Evolutionary conservation across 441 rosid genomes (phyloP).

Genomic region (Pelargonium citronellum): DNA sequence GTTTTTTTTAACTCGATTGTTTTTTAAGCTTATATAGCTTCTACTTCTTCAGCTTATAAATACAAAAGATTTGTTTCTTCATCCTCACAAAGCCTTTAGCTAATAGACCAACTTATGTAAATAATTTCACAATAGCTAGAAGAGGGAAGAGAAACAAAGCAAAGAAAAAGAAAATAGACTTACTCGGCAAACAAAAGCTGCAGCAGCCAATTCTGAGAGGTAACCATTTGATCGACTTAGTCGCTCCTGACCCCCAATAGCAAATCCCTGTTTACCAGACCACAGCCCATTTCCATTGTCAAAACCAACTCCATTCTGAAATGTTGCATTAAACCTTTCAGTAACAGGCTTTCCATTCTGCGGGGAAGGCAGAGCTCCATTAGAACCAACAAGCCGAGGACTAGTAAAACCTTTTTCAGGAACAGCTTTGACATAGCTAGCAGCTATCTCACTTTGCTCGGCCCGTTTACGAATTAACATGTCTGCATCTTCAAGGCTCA

Average conservation of each 20-base stretch:
- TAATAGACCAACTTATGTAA: not conserved
- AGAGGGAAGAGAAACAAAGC: not conserved
- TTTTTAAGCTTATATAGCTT: not conserved
- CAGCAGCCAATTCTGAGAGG: conserved; percentile 89
- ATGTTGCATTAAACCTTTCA: conserved; percentile 38
- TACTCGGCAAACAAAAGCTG: conserved; percentile 90
- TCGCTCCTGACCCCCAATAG: conserved; percentile 86
- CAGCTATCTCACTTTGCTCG: conserved; percentile 86
- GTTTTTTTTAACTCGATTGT: not conserved
- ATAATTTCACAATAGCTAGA: not conserved
- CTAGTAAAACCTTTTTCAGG: conserved; percentile 45
- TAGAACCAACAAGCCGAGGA: conserved; percentile 36
- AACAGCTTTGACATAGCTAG: conserved; percentile 82
- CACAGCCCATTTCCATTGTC: conserved; percentile 71
- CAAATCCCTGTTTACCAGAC: conserved; percentile 89
- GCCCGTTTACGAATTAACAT: conserved; percentile 68
- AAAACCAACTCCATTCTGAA: conserved; percentile 87
- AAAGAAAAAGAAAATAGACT: conserved; percentile 24
- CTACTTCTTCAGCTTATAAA: not conserved
- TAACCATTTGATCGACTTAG: conserved; percentile 70
- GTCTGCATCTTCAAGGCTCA: conserved; percentile 89
- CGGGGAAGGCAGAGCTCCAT: conserved; percentile 27
- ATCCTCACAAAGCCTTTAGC: not conserved
- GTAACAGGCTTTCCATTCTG: conserved; percentile 39
- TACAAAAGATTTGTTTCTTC: not conserved